Base-by-base conservation (phyloP, 768 basidiomycete species). In the Lactarius quietus region DNA sequence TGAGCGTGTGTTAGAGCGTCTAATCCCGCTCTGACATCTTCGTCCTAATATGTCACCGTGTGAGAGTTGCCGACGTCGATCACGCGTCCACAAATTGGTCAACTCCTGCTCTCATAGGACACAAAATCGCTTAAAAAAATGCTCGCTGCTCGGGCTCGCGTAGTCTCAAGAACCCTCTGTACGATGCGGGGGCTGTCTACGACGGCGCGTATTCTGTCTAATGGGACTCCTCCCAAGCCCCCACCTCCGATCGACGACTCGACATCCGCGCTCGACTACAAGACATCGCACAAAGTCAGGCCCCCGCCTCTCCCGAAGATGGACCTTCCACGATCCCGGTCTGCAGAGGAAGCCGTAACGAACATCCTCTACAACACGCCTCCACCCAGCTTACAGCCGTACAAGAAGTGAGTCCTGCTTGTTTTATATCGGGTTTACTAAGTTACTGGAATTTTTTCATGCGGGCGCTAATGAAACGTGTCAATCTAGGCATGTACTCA, bases 361-460 rank as follows among this genome's bases (percentile, higher is more conserved):
- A 98, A 98, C 73, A 98, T 98, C 71, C 79, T 98, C 17, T 98
- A 98, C 79, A 97, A 98, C 73, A 95, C 95, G 3, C 93, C 93
- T 10, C 92, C 93, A 28, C 92, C 93, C 5, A 94, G 89, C 73
- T 75, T 91, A 56, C 92, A 95, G 73, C 94, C 94, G 2, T 97
- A 87, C 78, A 95, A 95, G 83, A 92, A 90, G 93, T 93, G 70
- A 68, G 84, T 78, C 33, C 3, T 33, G 33, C 33, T 33, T 33
- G 8, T 33, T 8, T 15, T 38, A 5, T 39, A 41, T 18, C 29
- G 18, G 14, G 39, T 28, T 45, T 39, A 1, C n/a, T 26, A 43
- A 3, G 2, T 3, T 41, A 64, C 35, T 65, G 67, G 54, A 18
- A 6, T 26, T 36, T 20, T 60, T 48, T 57, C 14, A 29, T 12